Base-by-base conservation (phyloP, 768 basidiomycete genomes). In the Collybia nuda region DNA sequence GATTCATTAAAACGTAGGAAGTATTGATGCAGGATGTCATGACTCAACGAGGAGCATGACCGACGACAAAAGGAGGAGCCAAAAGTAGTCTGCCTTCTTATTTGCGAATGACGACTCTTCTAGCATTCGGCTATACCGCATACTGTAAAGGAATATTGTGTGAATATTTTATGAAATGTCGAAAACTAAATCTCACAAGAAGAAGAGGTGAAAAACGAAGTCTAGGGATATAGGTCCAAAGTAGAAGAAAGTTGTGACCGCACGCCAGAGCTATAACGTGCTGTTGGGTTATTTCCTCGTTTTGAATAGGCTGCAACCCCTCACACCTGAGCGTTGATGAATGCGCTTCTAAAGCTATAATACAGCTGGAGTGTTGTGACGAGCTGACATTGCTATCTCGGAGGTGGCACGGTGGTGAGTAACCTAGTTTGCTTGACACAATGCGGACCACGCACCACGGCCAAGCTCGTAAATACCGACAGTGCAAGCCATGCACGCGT, bases 41-140 rank as follows among this genome's bases (percentile, higher is more conserved):
- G 7, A 74, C 85, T 56, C 58, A 46, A 96, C 93, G 38, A 99
- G 82, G 35, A 99, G 84, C 80, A 98, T 85, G 23, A 81, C 51
- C 0, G 92, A 82, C 14, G 92, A 95, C 47, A 91, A 79, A 42
- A 93, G 71, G 22, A 99, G 80, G 8, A 98, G 77, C 93, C 93
- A 98, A 62, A 96, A 88, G 68, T 97, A 99, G 65, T 98, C 96
- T 18, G 95, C 96, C 67, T 79, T 86, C 47, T 79, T 80, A 58
- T 93, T 93, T 36, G 90, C 86, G 65, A 96, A 99, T 2, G 93
- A 93, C 12, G 93, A 95, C 68, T 98, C 95, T 69, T 99, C 97
- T 2, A 99, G 74, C 87, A 98, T 90, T 40, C 95, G 80, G 56
- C 93, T 94, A 63, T 98, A 98, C 46, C 97, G 78, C 94, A 98